Percentiles rank a stretch among this genome's conserved stretches.
Conservation (phyloP, 495 filamentous ascomycete species). For the Bacidia rubella region DNA sequence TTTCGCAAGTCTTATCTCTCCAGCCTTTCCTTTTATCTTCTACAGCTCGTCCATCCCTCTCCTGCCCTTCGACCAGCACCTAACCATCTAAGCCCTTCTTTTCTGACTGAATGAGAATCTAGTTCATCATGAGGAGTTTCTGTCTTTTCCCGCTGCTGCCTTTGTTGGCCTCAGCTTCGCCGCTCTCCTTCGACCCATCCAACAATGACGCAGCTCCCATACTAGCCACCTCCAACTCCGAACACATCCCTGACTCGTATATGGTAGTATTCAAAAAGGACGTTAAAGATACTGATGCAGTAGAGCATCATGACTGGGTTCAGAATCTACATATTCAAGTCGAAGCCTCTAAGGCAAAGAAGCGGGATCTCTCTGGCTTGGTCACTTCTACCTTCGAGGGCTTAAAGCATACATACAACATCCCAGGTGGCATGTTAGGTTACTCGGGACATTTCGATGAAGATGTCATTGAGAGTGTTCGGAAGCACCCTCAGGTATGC, state of each 20-base stretch:
- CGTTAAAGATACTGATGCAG: constrained; percentile 50
- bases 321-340: constrained; percentile 60
- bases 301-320: constrained; percentile 82
- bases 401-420: constrained; percentile 89
- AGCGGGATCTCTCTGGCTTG: constrained; percentile 68
- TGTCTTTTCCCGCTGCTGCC: constrained; percentile 51
- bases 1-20: not conserved
- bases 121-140: constrained; percentile 53
- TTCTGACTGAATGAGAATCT: no score
- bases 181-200: constrained; percentile 63
- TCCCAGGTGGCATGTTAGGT: constrained; percentile 68
- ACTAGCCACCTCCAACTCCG: constrained; percentile 61
- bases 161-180: constrained; percentile 57
- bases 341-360: constrained; percentile 52
- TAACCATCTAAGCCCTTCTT: not conserved
- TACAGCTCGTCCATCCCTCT: constrained; percentile 27
- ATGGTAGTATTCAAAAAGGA: constrained; percentile 99
- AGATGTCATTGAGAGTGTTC: constrained; percentile 79
- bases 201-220: constrained; percentile 80
- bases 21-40: constrained; percentile 25
- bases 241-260: constrained; percentile 79
- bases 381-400: constrained; percentile 63
- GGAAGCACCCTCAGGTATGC: constrained; percentile 95
- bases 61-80: no score
- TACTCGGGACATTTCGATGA: constrained; percentile 97